These are phyloP conservation scores for Sideroxylon spinosum DNA, from an alignment of 179 eudicot species.

Conservation along the genomic window DNA sequence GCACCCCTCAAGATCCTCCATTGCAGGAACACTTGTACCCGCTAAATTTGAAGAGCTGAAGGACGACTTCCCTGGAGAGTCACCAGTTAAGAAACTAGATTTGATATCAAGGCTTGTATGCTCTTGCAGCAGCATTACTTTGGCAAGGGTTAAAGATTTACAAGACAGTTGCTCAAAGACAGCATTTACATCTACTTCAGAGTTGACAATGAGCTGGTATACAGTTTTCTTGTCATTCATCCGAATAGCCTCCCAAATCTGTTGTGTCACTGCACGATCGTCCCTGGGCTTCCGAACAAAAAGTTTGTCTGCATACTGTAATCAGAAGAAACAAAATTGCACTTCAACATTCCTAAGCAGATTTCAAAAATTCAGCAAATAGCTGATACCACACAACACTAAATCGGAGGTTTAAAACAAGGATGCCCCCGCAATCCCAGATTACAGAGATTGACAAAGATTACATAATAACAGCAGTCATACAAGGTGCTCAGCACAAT, in stretches of 20 bases:
- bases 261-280: conserved; percentile 46
- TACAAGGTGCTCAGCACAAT: not conserved
- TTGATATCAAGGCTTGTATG: conserved; percentile 45
- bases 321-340: conserved; percentile 17
- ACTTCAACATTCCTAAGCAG: not conserved
- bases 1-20: conserved; percentile 69
- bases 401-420: not conserved
- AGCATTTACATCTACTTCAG: conserved; percentile 67
- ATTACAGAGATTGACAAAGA: not conserved
- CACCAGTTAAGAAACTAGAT: conserved; percentile 40
- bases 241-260: conserved; percentile 92
- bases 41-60: conserved; percentile 39
- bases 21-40: conserved; percentile 40
- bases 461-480: not conserved
- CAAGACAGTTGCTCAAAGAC: conserved; percentile 44
- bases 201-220: conserved; percentile 73
- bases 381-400: not conserved
- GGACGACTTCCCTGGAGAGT: conserved; percentile 34
- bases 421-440: not conserved
- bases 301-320: conserved; percentile 80
- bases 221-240: conserved; percentile 79
- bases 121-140: conserved; percentile 81
- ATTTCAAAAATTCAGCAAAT: not conserved
- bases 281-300: conserved; percentile 73
- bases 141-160: conserved; percentile 72